These are phyloP conservation scores for Platismatia glauca DNA, from an alignment of 495 filamentous ascomycete species.

Conservation along the genomic window DNA sequence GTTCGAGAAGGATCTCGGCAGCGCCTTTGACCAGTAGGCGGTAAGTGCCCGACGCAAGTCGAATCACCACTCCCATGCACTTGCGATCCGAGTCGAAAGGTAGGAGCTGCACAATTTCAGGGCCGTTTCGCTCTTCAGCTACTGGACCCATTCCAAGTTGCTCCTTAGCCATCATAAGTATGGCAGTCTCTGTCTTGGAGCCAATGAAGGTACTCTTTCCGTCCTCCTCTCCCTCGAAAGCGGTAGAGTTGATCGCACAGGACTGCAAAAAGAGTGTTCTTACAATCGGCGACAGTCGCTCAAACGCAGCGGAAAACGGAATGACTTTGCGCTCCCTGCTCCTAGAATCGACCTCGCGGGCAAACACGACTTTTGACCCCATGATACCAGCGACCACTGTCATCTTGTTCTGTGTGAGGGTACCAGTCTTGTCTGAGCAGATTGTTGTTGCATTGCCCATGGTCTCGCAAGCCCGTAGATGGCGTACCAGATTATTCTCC, in stretches of 20 bases:
- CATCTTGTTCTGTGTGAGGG: constrained; percentile 65
- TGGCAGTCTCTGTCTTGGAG: constrained; percentile 65
- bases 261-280: constrained; percentile 49
- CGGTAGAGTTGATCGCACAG: constrained; percentile 58
- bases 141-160: constrained; percentile 55
- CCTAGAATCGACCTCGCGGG: constrained; percentile 32
- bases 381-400: constrained; percentile 56
- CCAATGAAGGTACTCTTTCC: constrained; percentile 52
- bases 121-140: constrained; percentile 48
- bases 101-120: constrained; percentile 51
- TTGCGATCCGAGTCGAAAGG: constrained; percentile 63
- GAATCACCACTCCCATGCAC: constrained; percentile 60
- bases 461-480: constrained; percentile 58
- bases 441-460: constrained; percentile 66
- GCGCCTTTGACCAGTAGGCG: constrained; percentile 62
- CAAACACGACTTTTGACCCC: constrained; percentile 46
- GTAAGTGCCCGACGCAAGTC: constrained; percentile 45
- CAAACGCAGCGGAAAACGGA: constrained; percentile 30
- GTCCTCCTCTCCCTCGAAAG: constrained; percentile 52
- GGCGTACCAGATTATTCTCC: constrained; percentile 59
- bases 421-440: constrained; percentile 64
- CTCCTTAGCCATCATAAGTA: constrained; percentile 52
- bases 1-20: constrained; percentile 53
- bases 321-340: constrained; percentile 23
- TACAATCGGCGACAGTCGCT: constrained; percentile 32